A percentile compares a stretch with the other conserved stretches of the same genome.
Conservation (phyloP, 2,329 filamentous ascomycete species). For the Leptographium radiaticola region DNA sequence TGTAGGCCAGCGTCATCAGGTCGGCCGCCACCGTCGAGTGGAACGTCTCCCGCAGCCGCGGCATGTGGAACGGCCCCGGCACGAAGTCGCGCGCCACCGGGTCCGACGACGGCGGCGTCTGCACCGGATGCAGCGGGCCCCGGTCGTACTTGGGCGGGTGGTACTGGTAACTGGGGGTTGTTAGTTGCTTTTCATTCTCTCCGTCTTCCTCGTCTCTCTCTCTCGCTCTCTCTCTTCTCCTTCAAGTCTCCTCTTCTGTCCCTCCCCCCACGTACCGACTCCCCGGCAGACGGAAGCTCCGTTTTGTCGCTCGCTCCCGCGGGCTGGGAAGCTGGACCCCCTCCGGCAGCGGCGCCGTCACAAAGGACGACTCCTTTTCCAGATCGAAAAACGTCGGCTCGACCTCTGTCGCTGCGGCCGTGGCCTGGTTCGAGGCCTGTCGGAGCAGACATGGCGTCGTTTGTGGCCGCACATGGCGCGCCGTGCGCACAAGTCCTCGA, state of each 20-base stretch:
- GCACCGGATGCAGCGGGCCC: constrained; percentile 83
- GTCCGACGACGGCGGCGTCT: constrained; percentile 76
- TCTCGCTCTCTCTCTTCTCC: not conserved
- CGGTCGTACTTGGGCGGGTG: constrained; percentile 90
- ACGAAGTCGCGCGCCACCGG: constrained; percentile 78
- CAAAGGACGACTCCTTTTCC: constrained; percentile 36
- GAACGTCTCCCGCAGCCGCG: constrained; percentile 83
- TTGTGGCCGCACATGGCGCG: constrained; percentile 6
- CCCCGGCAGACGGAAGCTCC: constrained; percentile 29
- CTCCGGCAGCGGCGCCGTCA: constrained; percentile 25
- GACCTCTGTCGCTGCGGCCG: not conserved
- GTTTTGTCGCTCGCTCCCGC: constrained; percentile 21
- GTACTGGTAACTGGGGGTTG: constrained; percentile 66
- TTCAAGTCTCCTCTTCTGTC: not conserved
- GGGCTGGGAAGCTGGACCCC: constrained; percentile 26
- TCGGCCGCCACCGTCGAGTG: constrained; percentile 76
- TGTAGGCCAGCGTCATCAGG: constrained; percentile 78
- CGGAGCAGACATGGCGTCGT: constrained; percentile 21
- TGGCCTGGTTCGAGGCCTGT: constrained; percentile 33
- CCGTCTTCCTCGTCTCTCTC: not conserved
- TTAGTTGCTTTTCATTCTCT: constrained; percentile 10
- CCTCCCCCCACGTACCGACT: constrained; percentile 24
- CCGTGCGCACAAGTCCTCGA: constrained; percentile 25
- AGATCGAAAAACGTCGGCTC: constrained; percentile 30
- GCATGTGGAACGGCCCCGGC: constrained; percentile 80